These are phyloP conservation scores for Lolium multiflorum DNA, from an alignment of 176 grass and related monocot genomes.

Conservation along the genomic window DNA sequence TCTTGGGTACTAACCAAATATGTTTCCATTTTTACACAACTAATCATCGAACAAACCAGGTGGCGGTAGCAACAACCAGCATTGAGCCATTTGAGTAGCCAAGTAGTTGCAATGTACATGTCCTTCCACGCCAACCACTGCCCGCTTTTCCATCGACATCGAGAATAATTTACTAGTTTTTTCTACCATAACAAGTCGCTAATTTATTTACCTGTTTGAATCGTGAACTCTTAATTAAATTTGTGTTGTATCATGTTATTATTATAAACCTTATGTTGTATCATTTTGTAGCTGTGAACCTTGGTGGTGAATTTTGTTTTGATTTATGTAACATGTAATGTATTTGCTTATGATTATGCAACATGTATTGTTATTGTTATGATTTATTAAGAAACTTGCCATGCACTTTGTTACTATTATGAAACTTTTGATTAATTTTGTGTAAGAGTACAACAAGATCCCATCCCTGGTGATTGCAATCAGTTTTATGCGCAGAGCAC, in stretches of 20 bases:
- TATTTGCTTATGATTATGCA: background rate
- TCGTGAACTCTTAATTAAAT: background rate
- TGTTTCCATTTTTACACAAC: background rate
- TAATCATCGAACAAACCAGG: background rate
- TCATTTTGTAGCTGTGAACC: background rate
- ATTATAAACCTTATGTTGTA: background rate
- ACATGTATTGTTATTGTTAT: background rate
- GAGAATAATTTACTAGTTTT: background rate
- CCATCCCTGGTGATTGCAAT: too few species aligned
- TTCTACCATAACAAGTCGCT: background rate
- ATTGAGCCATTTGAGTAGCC: background rate
- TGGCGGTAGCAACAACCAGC: background rate
- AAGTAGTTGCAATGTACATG: background rate
- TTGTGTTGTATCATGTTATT: background rate
- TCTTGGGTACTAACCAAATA: background rate
- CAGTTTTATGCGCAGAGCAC: too few species aligned
- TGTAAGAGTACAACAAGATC: too few species aligned
- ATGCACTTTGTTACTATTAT: background rate
- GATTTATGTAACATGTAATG: background rate
- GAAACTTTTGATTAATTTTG: background rate
- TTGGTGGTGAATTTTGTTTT: background rate
- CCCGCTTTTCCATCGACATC: background rate
- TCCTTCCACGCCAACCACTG: fast-evolving
- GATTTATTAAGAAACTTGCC: background rate
- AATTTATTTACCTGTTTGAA: background rate